These are phyloP conservation scores for Sporothrix mexicana DNA, from an alignment of 2,329 filamentous ascomycete species.

Conservation along the genomic window DNA sequence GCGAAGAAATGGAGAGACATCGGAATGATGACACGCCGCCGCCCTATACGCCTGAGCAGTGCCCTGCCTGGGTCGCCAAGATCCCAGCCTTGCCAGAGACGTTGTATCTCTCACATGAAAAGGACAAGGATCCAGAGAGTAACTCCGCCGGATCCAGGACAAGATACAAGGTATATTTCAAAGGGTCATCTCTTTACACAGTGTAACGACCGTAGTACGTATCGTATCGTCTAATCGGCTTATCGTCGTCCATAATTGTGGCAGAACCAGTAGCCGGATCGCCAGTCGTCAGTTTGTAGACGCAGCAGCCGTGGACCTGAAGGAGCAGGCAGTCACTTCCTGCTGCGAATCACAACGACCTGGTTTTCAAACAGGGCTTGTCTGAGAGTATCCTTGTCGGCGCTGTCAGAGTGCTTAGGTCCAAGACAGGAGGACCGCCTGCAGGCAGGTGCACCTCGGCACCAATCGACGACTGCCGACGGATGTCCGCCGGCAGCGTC, in stretches of 20 bases:
- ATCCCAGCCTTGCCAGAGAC: too few species aligned
- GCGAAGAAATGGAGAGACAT: too few species aligned
- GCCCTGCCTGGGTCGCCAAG: too few species aligned
- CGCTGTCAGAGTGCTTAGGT: slow-evolving; percentile 28
- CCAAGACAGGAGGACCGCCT: slow-evolving; percentile 11
- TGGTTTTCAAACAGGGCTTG: slow-evolving; percentile 36
- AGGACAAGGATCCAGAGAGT: too few species aligned
- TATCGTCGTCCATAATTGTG: slow-evolving; percentile 32
- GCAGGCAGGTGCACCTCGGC: slow-evolving; percentile 35
- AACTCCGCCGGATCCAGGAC: too few species aligned
- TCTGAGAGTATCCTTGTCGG: slow-evolving; percentile 31
- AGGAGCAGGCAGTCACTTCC: slow-evolving; percentile 49
- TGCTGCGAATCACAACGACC: slow-evolving; percentile 37
- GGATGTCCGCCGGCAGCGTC: slow-evolving; percentile 31
- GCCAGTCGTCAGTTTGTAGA: slow-evolving; percentile 33
- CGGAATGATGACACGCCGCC: too few species aligned
- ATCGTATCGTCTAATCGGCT: not conserved
- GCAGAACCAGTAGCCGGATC: slow-evolving; percentile 28
- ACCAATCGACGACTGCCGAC: slow-evolving; percentile 34
- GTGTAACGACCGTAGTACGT: too few species aligned
- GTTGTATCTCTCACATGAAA: too few species aligned
- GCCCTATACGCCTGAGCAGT: too few species aligned
- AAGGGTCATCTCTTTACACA: not conserved
- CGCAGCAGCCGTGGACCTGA: slow-evolving; percentile 37
- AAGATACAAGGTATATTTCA: not conserved